These are phyloP conservation scores for Monosporascus ibericus DNA, from an alignment of 2,329 filamentous ascomycete species.

Conservation along the genomic window DNA sequence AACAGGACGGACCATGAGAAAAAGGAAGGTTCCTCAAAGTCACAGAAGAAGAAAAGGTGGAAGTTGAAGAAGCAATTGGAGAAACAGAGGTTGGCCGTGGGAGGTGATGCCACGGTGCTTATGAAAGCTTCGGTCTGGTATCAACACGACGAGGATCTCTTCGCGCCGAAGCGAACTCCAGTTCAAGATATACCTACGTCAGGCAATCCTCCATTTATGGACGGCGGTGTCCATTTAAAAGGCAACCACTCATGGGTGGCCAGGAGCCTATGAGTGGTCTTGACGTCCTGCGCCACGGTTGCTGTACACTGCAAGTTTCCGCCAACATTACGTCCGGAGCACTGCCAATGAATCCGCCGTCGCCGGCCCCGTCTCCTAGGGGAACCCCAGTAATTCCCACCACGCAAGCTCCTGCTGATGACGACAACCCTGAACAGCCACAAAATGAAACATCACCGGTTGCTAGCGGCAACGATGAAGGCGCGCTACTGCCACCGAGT, in stretches of 20 bases:
- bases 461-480: not conserved
- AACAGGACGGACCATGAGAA: not conserved
- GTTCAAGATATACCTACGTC: not conserved
- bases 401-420: not conserved
- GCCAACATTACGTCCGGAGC: not conserved
- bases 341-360: not conserved
- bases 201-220: not conserved
- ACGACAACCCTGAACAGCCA: not conserved
- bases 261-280: slow-evolving; percentile 16
- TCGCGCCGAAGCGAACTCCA: not conserved
- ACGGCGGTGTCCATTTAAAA: slow-evolving; percentile 12
- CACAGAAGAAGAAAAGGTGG: not conserved
- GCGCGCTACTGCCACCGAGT: not conserved
- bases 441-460: not conserved
- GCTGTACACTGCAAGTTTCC: not conserved
- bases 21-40: not conserved
- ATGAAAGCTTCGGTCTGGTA: not conserved
- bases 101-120: not conserved
- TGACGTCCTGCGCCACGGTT: slow-evolving; percentile 2
- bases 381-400: too few relatives aligned
- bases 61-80: not conserved
- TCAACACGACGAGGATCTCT: slow-evolving; percentile 2
- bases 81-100: not conserved
- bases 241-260: slow-evolving; percentile 12
- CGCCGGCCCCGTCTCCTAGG: not conserved